Evolutionary conservation across 495 filamentous ascomycete genomes (phyloP).

Genomic region (Penicillium samsonianum): DNA sequence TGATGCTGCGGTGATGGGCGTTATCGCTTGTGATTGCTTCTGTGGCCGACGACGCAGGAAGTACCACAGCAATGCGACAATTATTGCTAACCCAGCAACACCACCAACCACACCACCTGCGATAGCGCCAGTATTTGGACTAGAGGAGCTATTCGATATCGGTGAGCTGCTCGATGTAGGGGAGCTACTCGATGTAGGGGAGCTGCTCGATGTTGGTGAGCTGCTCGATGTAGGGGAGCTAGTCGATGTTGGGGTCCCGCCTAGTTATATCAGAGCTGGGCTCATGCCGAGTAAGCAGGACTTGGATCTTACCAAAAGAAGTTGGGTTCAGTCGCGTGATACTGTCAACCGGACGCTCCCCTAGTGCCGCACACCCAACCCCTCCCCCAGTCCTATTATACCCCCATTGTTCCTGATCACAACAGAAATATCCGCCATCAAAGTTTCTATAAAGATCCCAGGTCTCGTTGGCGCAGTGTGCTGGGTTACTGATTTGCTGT

Average conservation of each 20-base stretch:
- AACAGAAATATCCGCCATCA: background rate
- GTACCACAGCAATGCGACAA: background rate
- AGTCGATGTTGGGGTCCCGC: background rate
- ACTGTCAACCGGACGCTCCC: background rate
- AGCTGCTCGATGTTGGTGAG: no score
- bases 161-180: background rate
- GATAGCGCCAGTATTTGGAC: background rate
- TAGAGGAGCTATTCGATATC: background rate
- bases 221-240: no score
- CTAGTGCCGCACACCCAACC: background rate
- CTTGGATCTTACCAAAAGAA: background rate
- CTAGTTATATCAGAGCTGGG: background rate
- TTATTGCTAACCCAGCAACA: constrained; percentile 2
- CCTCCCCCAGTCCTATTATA: background rate
- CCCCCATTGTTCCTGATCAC: background rate
- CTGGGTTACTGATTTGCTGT: background rate
- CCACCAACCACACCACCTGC: constrained; percentile 3
- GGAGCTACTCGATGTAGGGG: background rate
- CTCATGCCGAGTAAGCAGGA: background rate
- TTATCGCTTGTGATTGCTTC: background rate
- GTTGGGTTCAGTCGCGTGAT: background rate
- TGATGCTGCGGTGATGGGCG: background rate
- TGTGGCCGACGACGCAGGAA: constrained; percentile 1
- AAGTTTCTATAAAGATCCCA: background rate
- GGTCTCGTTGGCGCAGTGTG: background rate